These are phyloP conservation scores for Urostyla sp. DNA, from an alignment of 73 alveolate genomes.

Conservation along the genomic window DNA sequence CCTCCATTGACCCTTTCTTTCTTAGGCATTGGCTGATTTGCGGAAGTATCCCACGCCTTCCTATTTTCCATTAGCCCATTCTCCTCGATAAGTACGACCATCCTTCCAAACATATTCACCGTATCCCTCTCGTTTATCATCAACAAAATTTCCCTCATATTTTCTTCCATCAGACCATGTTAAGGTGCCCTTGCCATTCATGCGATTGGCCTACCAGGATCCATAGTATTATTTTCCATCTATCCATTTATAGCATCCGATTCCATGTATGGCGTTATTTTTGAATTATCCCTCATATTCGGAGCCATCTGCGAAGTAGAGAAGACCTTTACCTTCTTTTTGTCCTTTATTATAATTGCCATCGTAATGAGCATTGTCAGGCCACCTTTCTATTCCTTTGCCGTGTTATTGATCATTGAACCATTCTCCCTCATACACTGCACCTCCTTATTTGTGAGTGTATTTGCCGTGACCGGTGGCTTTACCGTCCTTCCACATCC, in stretches of 20 bases:
- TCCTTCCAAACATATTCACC: constrained; percentile 45
- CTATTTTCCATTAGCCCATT: constrained; percentile 50
- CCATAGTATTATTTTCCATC: constrained; percentile 38
- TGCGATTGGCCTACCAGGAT: constrained; percentile 23
- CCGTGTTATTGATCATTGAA: constrained; percentile 83
- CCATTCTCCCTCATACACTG: constrained; percentile 84
- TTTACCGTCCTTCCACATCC: constrained; percentile 30
- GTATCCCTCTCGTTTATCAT: constrained; percentile 57
- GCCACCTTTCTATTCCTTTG: constrained; percentile 83
- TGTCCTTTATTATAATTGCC: constrained; percentile 33
- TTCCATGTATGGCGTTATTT: constrained; percentile 21
- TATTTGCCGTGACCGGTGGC: constrained; percentile 37
- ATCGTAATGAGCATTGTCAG: constrained; percentile 73
- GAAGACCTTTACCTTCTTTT: constrained; percentile 67
- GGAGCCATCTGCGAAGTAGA: constrained; percentile 69
- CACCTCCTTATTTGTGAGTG: constrained; percentile 31
- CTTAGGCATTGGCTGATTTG: no score
- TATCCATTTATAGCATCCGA: constrained; percentile 22
- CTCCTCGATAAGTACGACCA: constrained; percentile 48
- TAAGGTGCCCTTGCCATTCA: constrained; percentile 54
- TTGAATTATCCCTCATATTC: constrained; percentile 74
- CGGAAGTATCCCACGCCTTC: constrained; percentile 47
- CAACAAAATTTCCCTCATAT: constrained; percentile 50
- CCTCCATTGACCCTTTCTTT: constrained; percentile 14
- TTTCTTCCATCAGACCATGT: constrained; percentile 64